These are phyloP conservation scores for Xeromyces bisporus DNA, from an alignment of 495 filamentous ascomycete genomes.

Conservation along the genomic window DNA sequence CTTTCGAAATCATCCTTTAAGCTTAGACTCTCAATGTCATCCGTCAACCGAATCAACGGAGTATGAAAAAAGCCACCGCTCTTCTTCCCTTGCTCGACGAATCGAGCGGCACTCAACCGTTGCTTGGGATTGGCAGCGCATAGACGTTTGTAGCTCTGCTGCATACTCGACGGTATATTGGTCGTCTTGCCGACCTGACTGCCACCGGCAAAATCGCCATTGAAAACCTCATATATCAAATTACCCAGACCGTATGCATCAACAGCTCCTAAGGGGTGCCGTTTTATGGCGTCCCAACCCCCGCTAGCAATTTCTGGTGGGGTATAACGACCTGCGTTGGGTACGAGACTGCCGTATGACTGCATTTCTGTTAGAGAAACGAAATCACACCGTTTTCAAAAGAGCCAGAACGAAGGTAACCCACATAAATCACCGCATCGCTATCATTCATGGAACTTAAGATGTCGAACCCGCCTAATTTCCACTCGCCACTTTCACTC, in stretches of 20 bases:
- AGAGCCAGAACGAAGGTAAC: constrained; percentile 10
- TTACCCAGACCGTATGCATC: constrained; percentile 79
- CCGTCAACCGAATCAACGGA: constrained; percentile 73
- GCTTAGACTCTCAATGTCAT: constrained; percentile 81
- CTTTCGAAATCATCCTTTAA: constrained; percentile 71
- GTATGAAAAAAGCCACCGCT: constrained; percentile 81
- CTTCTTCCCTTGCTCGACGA: constrained; percentile 76
- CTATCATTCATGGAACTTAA: constrained; percentile 92
- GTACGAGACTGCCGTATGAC: constrained; percentile 74
- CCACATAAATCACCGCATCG: constrained; percentile 74
- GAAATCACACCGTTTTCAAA: no score
- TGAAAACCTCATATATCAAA: constrained; percentile 81
- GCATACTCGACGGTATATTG: constrained; percentile 73
- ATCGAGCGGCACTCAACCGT: constrained; percentile 65
- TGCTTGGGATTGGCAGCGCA: constrained; percentile 78
- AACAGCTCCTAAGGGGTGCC: constrained; percentile 60
- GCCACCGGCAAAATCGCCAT: constrained; percentile 49
- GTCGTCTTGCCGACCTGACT: constrained; percentile 76
- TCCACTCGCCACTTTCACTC: constrained; percentile 96
- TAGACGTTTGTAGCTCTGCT: constrained; percentile 73
- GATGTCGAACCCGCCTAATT: constrained; percentile 81
- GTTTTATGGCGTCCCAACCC: constrained; percentile 77
- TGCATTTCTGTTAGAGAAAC: constrained; percentile 18
- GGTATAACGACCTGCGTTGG: constrained; percentile 63
- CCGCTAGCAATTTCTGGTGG: constrained; percentile 73